These are phyloP conservation scores for Alliaria petiolata DNA, from an alignment of 345 rosid species.

Conservation along the genomic window DNA sequence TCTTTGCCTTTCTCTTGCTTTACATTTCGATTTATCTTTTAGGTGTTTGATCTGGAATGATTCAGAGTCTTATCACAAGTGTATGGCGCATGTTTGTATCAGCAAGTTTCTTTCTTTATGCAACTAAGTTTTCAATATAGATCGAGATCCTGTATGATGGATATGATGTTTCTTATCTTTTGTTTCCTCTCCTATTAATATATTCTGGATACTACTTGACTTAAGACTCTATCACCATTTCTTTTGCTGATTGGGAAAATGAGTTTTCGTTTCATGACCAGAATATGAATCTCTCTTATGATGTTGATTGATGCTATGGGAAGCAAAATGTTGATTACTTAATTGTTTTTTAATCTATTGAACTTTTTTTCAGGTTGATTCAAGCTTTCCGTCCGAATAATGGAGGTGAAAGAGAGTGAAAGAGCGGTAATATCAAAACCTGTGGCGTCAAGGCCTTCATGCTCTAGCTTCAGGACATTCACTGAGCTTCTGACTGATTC, in stretches of 20 bases:
- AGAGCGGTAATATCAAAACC: constrained; percentile 73
- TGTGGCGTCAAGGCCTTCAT: constrained; percentile 80
- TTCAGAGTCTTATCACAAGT: not conserved
- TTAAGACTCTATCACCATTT: not conserved
- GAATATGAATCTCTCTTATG: not conserved
- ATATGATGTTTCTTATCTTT: not conserved
- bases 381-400: constrained; percentile 19
- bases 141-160: not conserved
- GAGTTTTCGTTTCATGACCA: not conserved
- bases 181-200: not conserved
- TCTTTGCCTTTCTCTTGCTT: not conserved
- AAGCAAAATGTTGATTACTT: not conserved
- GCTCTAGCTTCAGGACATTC: constrained; percentile 58
- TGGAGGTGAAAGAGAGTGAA: constrained; percentile 71
- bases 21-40: not conserved
- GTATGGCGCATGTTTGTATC: constrained; percentile 5
- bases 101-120: constrained; percentile 1
- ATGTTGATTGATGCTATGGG: not conserved
- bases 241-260: too few species aligned
- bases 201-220: not conserved
- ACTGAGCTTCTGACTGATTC: constrained; percentile 69
- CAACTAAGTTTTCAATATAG: not conserved
- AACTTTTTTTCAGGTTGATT: constrained; percentile 6
- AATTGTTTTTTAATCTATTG: not conserved
- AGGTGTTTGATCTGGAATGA: not conserved